These are phyloP conservation scores for Phytophthora fragariaefolia DNA, from an alignment of 352 stramenopile genomes.

Conservation along the genomic window DNA sequence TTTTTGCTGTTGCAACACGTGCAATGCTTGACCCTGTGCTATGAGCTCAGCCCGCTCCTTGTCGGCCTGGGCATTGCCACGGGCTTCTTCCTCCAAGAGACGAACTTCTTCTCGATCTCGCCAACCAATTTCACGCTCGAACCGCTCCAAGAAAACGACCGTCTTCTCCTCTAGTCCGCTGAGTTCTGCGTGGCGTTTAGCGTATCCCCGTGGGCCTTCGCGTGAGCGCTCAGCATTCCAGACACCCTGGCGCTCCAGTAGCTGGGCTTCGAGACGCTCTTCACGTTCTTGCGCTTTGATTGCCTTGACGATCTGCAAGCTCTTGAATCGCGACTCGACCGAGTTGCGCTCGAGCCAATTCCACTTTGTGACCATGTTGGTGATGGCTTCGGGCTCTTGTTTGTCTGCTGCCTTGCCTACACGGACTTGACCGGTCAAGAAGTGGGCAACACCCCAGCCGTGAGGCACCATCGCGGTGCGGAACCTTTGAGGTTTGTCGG, in stretches of 20 bases:
- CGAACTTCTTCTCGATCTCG: constrained; percentile 53
- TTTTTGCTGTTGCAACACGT: constrained; percentile 69
- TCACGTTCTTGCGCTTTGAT: constrained; percentile 78
- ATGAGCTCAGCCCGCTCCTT: constrained; percentile 52
- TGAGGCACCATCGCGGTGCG: constrained; percentile 55
- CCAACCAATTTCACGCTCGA: constrained; percentile 46
- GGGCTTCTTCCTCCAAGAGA: constrained; percentile 60
- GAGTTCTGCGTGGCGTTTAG: constrained; percentile 67
- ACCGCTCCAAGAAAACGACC: constrained; percentile 54
- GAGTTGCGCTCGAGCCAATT: constrained; percentile 77
- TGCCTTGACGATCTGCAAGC: constrained; percentile 61
- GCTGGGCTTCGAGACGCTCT: constrained; percentile 67
- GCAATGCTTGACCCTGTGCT: constrained; percentile 48
- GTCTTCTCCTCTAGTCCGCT: constrained; percentile 69
- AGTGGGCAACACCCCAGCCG: constrained; percentile 81
- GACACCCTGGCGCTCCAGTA: constrained; percentile 67
- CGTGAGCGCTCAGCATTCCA: constrained; percentile 66
- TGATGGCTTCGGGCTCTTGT: constrained; percentile 3
- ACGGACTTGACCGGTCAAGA: constrained; percentile 54
- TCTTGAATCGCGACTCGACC: constrained; percentile 79
- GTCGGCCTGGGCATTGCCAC: constrained; percentile 45
- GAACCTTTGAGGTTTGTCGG: constrained; percentile 24
- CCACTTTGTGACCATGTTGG: constrained; percentile 29
- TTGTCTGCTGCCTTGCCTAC: constrained; percentile 10
- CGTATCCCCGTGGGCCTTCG: constrained; percentile 77